Base-by-base conservation (phyloP, 768 basidiomycete genomes). In the Lactifluus hygrophoroides region DNA sequence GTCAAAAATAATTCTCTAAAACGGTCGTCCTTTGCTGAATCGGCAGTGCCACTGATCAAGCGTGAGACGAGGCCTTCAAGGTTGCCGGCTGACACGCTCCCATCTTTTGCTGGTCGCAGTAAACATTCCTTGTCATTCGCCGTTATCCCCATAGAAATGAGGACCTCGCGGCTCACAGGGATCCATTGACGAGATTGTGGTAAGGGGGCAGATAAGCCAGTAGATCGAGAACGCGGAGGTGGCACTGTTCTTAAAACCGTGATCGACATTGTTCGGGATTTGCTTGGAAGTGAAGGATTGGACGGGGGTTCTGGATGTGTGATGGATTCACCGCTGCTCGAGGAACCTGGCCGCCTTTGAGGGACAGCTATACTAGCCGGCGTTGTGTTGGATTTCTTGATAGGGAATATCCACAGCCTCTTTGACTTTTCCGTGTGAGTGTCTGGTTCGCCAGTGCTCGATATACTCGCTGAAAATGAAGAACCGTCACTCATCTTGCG, bases 11-110 rank as follows among this genome's bases (percentile, higher is more conserved):
- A 11, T 8, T 27, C 23, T 19, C 7, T 50, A 23, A 60, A 56
- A 28, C 5, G 21, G 11, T 44, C 37, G 10, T 56, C 49, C 30
- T 2, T 40, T 5, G 35, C 11, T 17, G 42, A 19, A 37, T 45
- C 44, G 21, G 37, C 35, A 4, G 44, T 38, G 9, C 21, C 49
- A 16, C 3, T 8, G 23, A 60, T 56, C 30, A 21, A 27, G 5
- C 49, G 43, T 21, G 27, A 34, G n/a, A 60, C 19, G 43, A 60
- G 30, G 28, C 59, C 59, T 51, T 60, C 59, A 2, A 60, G 59
- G 32, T 51, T 60, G 11, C 49, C 59, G 11, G 49, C 17, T 6
- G 37, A 60, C 30, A 60, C 59, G 8, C 49, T 21, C 28, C 59
- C 59, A 25, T 60, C 59, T 17, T 0, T 25, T 23, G 54, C 48